phyloP scores from a whole-genome alignment of 495 filamentous ascomycete species.

The Evernia prunastri region DNA sequence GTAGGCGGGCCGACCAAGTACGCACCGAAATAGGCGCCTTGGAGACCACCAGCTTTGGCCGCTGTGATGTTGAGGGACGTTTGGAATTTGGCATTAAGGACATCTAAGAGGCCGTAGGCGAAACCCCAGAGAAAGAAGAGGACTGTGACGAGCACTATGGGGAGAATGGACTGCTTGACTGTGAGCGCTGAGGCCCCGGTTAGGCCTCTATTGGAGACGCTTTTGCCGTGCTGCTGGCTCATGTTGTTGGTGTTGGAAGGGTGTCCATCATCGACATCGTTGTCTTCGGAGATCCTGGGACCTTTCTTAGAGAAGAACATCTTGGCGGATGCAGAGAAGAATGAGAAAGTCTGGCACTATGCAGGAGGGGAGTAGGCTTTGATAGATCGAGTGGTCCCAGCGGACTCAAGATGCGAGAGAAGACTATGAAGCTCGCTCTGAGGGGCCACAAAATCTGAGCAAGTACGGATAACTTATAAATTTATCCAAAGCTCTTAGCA shows the following conservation, averaged over 20 bases:
- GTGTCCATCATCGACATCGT: background rate
- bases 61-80: slow-evolving; percentile 41
- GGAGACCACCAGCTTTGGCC: slow-evolving; percentile 39
- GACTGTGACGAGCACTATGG: slow-evolving; percentile 37
- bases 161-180: slow-evolving; percentile 49
- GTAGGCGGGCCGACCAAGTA: slow-evolving; percentile 62
- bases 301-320: background rate
- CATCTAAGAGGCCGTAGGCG: slow-evolving; percentile 48
- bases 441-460: background rate
- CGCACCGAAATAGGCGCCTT: slow-evolving; percentile 48
- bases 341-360: background rate
- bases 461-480: background rate
- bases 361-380: background rate
- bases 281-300: background rate
- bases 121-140: slow-evolving; percentile 44
- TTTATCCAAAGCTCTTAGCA: background rate
- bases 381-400: background rate
- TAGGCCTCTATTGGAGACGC: slow-evolving; percentile 25
- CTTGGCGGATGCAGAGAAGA: background rate
- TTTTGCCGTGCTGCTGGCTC: slow-evolving; percentile 22
- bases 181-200: slow-evolving; percentile 35
- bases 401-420: background rate
- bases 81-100: slow-evolving; percentile 51
- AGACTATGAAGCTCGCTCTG: background rate
- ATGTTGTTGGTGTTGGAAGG: slow-evolving; percentile 28